These are phyloP conservation scores for Mycosphaerelloides madeirae DNA, from an alignment of 2,329 filamentous ascomycete genomes.

Conservation along the genomic window DNA sequence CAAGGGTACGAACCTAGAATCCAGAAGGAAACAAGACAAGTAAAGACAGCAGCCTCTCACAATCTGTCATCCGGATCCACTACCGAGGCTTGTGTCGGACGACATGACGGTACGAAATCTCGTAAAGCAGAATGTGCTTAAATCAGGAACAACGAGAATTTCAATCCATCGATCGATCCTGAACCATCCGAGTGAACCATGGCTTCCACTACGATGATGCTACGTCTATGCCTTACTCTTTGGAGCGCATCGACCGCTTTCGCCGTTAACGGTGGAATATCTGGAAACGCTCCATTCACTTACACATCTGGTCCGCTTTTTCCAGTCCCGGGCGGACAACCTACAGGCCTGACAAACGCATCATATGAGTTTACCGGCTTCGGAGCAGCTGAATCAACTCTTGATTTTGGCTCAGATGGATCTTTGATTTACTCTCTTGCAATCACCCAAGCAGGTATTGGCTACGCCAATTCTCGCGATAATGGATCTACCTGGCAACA, in stretches of 20 bases:
- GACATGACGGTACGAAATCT: too few species aligned
- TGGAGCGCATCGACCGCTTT: neutral
- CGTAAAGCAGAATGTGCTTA: too few species aligned
- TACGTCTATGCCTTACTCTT: neutral
- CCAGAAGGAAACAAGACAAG: too few species aligned
- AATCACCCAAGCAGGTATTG: slow-evolving; percentile 1
- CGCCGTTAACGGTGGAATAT: slow-evolving; percentile 1
- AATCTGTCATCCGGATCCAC: too few species aligned
- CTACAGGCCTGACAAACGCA: neutral
- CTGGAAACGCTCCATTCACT: neutral
- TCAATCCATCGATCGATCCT: too few species aligned
- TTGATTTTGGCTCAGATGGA: slow-evolving; percentile 3
- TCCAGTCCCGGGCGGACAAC: neutral
- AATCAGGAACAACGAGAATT: too few species aligned
- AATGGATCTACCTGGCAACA: slow-evolving; percentile 1
- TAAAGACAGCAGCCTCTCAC: too few species aligned
- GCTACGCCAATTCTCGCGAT: slow-evolving; percentile 3
- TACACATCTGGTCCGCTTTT: neutral
- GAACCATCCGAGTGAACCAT: too few species aligned
- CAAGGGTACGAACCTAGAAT: too few species aligned
- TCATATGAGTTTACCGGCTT: slow-evolving; percentile 2
- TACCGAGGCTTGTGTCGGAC: too few species aligned
- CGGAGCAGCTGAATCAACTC: slow-evolving; percentile 2
- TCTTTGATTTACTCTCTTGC: slow-evolving; percentile 6
- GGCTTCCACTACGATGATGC: too few species aligned